Evolutionary conservation across 73 alveolate genomes (phyloP).

Genomic region (Paraurostyla sp.): DNA sequence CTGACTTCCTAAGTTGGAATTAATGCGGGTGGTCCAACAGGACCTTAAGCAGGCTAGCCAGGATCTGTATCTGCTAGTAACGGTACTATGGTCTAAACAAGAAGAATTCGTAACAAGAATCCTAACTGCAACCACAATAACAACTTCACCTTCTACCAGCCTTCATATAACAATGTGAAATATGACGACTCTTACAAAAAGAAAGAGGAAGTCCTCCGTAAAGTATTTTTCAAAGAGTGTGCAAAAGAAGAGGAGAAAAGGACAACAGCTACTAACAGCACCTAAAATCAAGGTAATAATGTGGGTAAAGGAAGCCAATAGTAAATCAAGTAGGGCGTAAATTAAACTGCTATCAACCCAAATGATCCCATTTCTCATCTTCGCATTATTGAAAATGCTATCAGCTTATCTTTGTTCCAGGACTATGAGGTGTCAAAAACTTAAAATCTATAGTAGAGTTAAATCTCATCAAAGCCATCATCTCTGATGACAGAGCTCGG

Average conservation of each 20-base stretch:
- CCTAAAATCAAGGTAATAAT: neutral
- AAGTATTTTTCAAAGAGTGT: slow-evolving; percentile 67
- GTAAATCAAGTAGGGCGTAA: neutral
- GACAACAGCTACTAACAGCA: neutral
- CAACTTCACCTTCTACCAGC: slow-evolving; percentile 65
- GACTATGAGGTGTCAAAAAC: neutral
- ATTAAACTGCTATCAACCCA: neutral
- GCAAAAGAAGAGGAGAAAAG: slow-evolving; percentile 63
- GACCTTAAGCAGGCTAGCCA: neutral
- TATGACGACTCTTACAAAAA: slow-evolving; percentile 67
- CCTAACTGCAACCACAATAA: slow-evolving; percentile 78
- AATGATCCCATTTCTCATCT: slow-evolving; percentile 20
- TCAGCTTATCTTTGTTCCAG: neutral
- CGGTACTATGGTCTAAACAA: neutral
- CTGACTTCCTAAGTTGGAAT: slow-evolving; percentile 37
- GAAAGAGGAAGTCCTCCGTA: slow-evolving; percentile 74
- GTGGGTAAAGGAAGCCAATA: neutral
- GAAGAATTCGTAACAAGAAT: slow-evolving; percentile 69
- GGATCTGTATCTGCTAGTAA: neutral
- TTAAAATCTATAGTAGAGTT: neutral
- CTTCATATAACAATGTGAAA: slow-evolving; percentile 66
- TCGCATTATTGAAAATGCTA: slow-evolving; percentile 40
- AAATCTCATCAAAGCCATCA: neutral
- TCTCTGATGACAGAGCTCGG: slow-evolving; percentile 50
- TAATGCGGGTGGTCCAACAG: neutral